phyloP scores from a whole-genome alignment of 2,329 filamentous ascomycete species.

The Arthrobotrys musiformis region DNA sequence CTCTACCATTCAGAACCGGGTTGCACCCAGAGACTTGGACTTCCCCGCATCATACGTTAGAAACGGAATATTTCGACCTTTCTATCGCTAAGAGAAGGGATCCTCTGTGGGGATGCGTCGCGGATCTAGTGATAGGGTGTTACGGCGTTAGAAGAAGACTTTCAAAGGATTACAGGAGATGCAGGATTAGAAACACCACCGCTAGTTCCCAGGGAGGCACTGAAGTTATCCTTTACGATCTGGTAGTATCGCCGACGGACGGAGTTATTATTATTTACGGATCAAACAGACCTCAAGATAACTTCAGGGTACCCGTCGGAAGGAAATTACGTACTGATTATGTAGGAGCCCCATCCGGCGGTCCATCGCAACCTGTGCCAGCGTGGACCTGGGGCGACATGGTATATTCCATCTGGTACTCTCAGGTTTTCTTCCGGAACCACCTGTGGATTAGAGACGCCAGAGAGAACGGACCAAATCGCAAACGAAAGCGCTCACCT shows the following conservation, averaged over 20 bases:
- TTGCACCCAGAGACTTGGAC: no score
- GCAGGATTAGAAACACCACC: neutral
- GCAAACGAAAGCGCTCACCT: no score
- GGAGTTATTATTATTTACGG: neutral
- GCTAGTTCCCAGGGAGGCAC: neutral
- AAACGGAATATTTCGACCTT: neutral
- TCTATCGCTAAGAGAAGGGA: neutral
- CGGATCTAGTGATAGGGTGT: neutral
- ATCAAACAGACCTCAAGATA: neutral
- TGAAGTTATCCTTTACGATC: neutral
- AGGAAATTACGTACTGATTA: neutral
- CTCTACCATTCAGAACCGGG: no score
- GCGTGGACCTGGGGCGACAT: neutral
- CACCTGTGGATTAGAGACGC: no score
- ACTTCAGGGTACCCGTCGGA: neutral
- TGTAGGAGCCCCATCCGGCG: no score
- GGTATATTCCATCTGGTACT: neutral
- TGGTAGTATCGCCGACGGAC: neutral
- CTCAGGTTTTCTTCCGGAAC: neutral
- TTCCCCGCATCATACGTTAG: neutral
- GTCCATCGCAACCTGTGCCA: no score
- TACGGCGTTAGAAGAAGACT: neutral
- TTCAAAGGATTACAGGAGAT: neutral
- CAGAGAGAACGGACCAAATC: no score
- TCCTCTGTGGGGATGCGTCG: neutral